Base-by-base conservation (phyloP, 257 asterid species). In the Capsicum baccatum region DNA sequence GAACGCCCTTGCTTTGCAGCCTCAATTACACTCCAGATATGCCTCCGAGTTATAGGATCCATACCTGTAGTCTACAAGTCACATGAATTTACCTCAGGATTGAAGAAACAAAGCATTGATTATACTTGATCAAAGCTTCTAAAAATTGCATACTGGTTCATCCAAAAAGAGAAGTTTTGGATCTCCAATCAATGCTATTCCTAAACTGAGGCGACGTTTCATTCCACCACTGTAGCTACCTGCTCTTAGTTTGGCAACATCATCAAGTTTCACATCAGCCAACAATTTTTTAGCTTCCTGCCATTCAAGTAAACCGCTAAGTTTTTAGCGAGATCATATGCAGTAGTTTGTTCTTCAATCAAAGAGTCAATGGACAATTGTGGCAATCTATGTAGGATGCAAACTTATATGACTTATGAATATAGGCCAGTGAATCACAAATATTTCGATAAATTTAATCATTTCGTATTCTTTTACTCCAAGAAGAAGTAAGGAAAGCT, bases 41-140 rank as follows among this genome's bases (percentile, higher is more conserved):
- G 91, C 39, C 91, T 89, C 55, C 86, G 71, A 16, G 90, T 85
- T 69, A 87, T 62, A 54, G 91, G 91, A 84, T 87, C 91, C 90
- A 89, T 89, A 76, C 91, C 91, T 70, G 91, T 89, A 62, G 91
- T 89, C 91, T 89, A 39, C 64, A 48, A 39, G 26, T 16, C 14
- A 48, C 48, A 76, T 26, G 26, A 26, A 52, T 26, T 76, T 76
- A 54, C 50, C 17, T 52, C 17, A 63, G 76, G 19, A 81, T 17
- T 39, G 42, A 81, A 62, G 19, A 21, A 81, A 13, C 60, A 81
- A 81, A 44, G 17, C 12, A 47, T 15, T 5, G 57, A 81, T 19
- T 42, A 50, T 42, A 33, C 16, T 26, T 44, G 33, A 81, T 19
- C 21, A 42, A 50, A 42, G 76, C 9, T 81, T 81, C 9, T 62